Evolutionary conservation across 2,329 filamentous ascomycete species (phyloP).

Genomic region (Tricladium varicosporioides): DNA sequence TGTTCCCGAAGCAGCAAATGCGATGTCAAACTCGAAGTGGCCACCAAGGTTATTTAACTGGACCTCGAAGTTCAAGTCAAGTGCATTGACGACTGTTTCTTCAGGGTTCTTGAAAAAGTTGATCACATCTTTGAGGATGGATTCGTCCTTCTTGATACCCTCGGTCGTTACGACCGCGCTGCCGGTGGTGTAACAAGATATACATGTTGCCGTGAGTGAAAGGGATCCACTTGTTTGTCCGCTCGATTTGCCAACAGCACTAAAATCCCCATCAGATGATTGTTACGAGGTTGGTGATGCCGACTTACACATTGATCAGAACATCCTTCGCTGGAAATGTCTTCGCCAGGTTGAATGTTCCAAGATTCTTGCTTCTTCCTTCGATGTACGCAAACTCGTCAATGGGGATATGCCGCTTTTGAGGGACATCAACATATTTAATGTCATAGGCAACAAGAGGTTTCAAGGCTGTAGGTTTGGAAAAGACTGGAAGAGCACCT

Average conservation of each 20-base stretch:
- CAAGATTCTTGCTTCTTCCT: neutral
- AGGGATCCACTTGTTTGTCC: neutral
- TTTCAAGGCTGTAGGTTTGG: neutral
- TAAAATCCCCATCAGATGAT: conserved; percentile 6
- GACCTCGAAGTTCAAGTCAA: conserved; percentile 10
- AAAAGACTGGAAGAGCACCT: conserved; percentile 3
- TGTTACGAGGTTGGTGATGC: neutral
- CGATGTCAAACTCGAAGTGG: conserved; percentile 17
- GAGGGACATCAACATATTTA: neutral
- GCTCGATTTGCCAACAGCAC: conserved; percentile 12
- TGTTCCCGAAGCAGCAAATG: conserved; percentile 10
- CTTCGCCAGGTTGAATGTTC: conserved; percentile 4
- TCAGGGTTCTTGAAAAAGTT: conserved; percentile 21
- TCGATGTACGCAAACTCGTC: conserved; percentile 1
- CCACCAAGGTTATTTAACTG: conserved; percentile 11
- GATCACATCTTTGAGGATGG: conserved; percentile 14
- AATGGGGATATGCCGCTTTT: conserved; percentile 5
- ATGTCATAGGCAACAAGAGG: conserved; percentile 7
- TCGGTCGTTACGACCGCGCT: conserved; percentile 22
- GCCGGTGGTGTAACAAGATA: conserved; percentile 27
- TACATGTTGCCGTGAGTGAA: conserved; percentile 13
- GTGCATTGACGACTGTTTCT: conserved; percentile 8
- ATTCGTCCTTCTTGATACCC: conserved; percentile 17
- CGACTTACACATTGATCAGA: conserved; percentile 24
- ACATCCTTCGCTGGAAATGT: conserved; percentile 12